These are phyloP conservation scores for Hygrocybe coccinea DNA, from an alignment of 768 basidiomycete genomes.

Conservation along the genomic window DNA sequence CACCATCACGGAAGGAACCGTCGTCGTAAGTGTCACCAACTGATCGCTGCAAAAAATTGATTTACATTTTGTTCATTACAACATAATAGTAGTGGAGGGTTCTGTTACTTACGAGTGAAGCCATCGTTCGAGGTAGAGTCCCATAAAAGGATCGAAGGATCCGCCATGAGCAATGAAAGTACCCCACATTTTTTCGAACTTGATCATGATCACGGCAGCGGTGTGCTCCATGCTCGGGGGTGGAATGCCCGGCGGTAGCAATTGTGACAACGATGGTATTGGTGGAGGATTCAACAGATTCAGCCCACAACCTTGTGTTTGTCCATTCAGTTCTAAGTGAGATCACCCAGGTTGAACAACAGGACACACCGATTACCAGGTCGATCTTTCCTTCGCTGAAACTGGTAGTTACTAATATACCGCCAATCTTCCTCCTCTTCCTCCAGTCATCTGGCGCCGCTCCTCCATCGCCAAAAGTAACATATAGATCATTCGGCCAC, in stretches of 20 bases:
- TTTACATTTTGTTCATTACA: neutral
- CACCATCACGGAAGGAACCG: constrained; percentile 60
- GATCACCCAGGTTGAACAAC: neutral
- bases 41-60: constrained; percentile 83
- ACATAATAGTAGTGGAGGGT: neutral
- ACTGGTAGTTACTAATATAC: constrained; percentile 85
- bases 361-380: constrained; percentile 69
- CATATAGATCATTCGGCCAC: constrained; percentile 98
- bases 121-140: constrained; percentile 77
- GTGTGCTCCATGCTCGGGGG: constrained; percentile 66
- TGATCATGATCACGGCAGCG: constrained; percentile 66
- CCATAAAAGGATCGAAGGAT: constrained; percentile 77
- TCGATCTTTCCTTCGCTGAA: constrained; percentile 70
- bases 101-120: constrained; percentile 74
- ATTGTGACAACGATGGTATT: constrained; percentile 73
- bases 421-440: constrained; percentile 77
- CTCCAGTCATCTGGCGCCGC: too few species aligned
- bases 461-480: constrained; percentile 50
- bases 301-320: constrained; percentile 70
- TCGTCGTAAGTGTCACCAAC: constrained; percentile 75
- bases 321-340: neutral
- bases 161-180: constrained; percentile 60
- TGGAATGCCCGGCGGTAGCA: constrained; percentile 39
- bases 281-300: constrained; percentile 82
- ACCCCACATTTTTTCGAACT: constrained; percentile 77